A percentile compares a stretch with the other conserved stretches of the same genome.
Conservation (phyloP, 2,329 filamentous ascomycete genomes). For the Coniosporium tulheliwenetii region DNA sequence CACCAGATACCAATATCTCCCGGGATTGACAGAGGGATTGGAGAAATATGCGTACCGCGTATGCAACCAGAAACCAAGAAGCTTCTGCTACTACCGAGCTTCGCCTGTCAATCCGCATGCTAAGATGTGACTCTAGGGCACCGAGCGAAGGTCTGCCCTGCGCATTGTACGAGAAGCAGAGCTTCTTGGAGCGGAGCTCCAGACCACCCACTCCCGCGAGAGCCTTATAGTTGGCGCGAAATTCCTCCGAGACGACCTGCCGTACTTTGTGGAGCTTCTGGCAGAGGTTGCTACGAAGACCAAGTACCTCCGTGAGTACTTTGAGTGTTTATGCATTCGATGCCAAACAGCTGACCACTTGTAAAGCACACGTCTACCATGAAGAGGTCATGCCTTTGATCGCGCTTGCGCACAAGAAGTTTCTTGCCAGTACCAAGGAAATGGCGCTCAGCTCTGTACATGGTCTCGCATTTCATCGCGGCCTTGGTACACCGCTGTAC, state of each 20-base stretch:
- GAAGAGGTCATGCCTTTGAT: conserved; percentile 74
- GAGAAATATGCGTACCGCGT: conserved; percentile 98
- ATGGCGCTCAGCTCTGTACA: conserved; percentile 80
- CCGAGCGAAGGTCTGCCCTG: conserved; percentile 71
- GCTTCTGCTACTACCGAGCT: no score
- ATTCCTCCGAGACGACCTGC: conserved; percentile 89
- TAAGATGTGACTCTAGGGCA: conserved; percentile 43
- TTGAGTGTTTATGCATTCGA: conserved; percentile 2
- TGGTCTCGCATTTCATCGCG: conserved; percentile 78
- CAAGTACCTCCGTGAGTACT: conserved; percentile 53
- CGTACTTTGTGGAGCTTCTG: conserved; percentile 92
- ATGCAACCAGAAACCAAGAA: conserved; percentile 10
- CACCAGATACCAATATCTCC: conserved; percentile 78
- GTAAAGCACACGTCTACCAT: conserved; percentile 68
- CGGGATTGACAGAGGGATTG: conserved; percentile 77
- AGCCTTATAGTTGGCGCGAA: conserved; percentile 82
- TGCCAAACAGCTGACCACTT: conserved; percentile 3
- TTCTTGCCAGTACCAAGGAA: conserved; percentile 45
- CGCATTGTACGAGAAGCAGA: conserved; percentile 92
- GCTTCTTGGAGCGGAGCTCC: conserved; percentile 82
- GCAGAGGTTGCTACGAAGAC: conserved; percentile 81
- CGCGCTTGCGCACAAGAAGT: conserved; percentile 58
- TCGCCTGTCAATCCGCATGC: conserved; percentile 10
- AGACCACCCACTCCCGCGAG: conserved; percentile 80
- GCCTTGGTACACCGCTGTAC: conserved; percentile 67